phyloP scores from a whole-genome alignment of 805 yeast species.

The Saccharomycopsis capsularis region DNA sequence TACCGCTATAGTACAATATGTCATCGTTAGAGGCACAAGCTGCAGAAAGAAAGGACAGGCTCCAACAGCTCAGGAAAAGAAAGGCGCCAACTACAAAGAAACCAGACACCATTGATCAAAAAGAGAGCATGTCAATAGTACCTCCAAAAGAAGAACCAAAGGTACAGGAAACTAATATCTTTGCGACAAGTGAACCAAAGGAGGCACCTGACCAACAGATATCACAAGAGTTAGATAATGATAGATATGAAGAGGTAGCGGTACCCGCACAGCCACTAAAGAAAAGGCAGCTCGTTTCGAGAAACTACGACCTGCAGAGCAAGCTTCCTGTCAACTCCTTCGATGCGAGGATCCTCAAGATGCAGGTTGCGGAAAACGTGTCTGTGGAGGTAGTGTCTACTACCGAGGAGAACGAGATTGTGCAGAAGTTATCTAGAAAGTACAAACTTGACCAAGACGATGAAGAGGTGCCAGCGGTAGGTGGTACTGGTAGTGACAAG shows the following conservation, averaged over 20 bases:
- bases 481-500: not conserved
- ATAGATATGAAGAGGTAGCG: not conserved
- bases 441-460: not conserved
- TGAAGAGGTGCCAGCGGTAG: not conserved
- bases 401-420: not conserved
- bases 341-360: not conserved
- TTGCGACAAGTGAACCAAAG: not conserved
- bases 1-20: too few relatives aligned
- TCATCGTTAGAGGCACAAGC: conserved; percentile 5
- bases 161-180: too few relatives aligned
- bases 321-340: conserved; percentile 5
- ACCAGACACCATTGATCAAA: not conserved
- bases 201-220: not conserved
- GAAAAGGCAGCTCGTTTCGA: not conserved
- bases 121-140: too few relatives aligned
- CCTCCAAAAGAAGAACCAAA: too few relatives aligned
- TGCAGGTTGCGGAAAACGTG: not conserved
- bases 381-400: not conserved
- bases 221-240: conserved; percentile 2
- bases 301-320: conserved; percentile 3
- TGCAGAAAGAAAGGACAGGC: not conserved
- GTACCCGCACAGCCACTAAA: not conserved
- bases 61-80: conserved; percentile 3
- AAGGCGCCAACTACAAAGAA: not conserved
- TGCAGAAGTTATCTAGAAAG: not conserved